Evolutionary conservation across 371 early-diverging fungal genomes (phyloP).

Genomic region (Syncephalastrum contaminatum): DNA sequence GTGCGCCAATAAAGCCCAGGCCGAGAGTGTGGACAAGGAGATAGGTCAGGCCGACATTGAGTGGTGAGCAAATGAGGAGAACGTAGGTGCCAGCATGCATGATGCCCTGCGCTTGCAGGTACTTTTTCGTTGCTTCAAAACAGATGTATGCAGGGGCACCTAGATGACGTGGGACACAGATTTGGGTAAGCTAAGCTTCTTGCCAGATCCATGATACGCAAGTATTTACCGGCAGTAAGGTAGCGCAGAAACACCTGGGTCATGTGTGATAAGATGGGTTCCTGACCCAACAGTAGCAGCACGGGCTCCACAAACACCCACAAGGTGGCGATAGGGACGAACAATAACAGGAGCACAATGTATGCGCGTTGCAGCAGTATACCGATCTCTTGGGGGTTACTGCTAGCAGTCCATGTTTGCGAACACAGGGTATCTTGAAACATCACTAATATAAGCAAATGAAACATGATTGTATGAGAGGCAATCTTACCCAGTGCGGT

Average conservation of each 20-base stretch:
- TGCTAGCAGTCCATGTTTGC: conserved; percentile 76
- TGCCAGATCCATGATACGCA: not conserved
- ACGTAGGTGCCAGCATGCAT: conserved; percentile 73
- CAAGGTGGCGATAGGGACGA: conserved; percentile 69
- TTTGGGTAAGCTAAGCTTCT: conserved; percentile 59
- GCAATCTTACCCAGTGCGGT: conserved; percentile 78
- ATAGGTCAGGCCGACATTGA: conserved; percentile 68
- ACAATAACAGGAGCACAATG: conserved; percentile 60
- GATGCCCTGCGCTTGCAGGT: conserved; percentile 78
- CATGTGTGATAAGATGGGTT: conserved; percentile 28
- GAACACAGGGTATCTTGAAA: conserved; percentile 76
- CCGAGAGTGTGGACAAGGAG: conserved; percentile 60
- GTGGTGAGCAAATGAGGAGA: conserved; percentile 58
- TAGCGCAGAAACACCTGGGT: conserved; percentile 23
- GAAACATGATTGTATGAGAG: too few relatives aligned
- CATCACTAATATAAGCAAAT: too few relatives aligned
- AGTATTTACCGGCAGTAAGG: not conserved
- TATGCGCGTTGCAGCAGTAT: conserved; percentile 82
- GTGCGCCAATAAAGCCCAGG: conserved; percentile 80
- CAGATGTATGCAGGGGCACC: conserved; percentile 74
- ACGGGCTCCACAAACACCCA: conserved; percentile 72
- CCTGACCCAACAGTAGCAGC: conserved; percentile 42
- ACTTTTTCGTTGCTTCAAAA: conserved; percentile 79
- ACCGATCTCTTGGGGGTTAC: conserved; percentile 70
- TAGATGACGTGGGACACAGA: conserved; percentile 43